Conservation (phyloP, 2,329 filamentous ascomycete genomes). For the Fusarium neocosmosporiellum region DNA sequence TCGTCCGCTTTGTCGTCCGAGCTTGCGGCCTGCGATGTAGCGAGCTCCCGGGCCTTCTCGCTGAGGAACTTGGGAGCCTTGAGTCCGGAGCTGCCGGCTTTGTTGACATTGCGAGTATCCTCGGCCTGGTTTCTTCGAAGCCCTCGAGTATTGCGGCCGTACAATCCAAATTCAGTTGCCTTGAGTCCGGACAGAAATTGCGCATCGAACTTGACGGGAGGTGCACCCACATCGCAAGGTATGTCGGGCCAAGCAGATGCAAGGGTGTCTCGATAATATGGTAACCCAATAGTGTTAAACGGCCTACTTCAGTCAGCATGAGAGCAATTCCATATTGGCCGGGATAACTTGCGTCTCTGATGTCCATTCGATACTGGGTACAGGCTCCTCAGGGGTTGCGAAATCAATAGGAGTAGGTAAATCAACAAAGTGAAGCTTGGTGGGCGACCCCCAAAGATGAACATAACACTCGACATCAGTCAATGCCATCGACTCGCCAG, state of each 20-base stretch:
- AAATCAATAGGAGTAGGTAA: constrained; percentile 82
- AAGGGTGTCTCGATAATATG: constrained; percentile 89
- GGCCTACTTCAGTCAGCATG: constrained; percentile 62
- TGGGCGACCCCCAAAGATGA: constrained; percentile 88
- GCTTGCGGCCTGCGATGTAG: constrained; percentile 56
- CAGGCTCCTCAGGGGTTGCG: constrained; percentile 71
- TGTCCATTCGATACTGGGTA: constrained; percentile 74
- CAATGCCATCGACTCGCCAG: constrained; percentile 85
- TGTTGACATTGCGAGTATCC: constrained; percentile 74
- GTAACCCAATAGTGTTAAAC: constrained; percentile 87
- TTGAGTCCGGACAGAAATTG: constrained; percentile 76
- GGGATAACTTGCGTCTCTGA: constrained; percentile 69
- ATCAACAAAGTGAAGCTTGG: constrained; percentile 89
- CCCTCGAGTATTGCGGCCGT: constrained; percentile 80
- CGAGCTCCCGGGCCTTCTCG: constrained; percentile 83
- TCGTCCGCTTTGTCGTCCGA: constrained; percentile 64
- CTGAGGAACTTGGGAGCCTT: constrained; percentile 92
- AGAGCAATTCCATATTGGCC: too few relatives aligned
- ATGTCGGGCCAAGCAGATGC: constrained; percentile 92
- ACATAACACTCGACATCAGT: constrained; percentile 82
- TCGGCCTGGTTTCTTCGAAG: constrained; percentile 85
- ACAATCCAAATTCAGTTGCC: constrained; percentile 79
- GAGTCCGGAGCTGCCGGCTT: constrained; percentile 68
- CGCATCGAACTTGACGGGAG: constrained; percentile 79
- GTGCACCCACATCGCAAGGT: constrained; percentile 86